Evolutionary conservation across 1,284 basidiomycete genomes (phyloP), one percentile per base, ranked within the genome.

Genomic region (Papiliotrema terrestris): DNA sequence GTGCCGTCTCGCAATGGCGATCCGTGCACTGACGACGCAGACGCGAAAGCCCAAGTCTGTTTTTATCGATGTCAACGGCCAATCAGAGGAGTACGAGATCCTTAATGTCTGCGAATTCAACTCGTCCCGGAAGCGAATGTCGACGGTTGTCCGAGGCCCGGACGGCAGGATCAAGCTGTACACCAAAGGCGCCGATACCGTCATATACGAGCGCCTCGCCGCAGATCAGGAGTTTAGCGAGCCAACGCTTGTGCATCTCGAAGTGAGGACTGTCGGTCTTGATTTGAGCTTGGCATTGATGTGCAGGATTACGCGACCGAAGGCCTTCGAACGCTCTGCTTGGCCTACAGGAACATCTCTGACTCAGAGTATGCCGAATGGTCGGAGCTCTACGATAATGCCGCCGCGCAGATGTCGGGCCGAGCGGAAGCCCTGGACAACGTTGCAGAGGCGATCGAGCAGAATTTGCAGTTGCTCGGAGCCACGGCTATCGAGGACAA

Each of bases 401-500:
- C 96, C 0, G 93, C 95, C 0, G 82, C 89, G 11, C 93, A 92
- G 20, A 87, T 98, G 78, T 90, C 90, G 58, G 91, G 91, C 1
- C 87, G 95, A 51, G 87, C 87, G 11, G 96, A 98, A 51, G 95
- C 91, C 14, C 82, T 99, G 29, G 96, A 98, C 75, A 84, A 86
- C 64, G 96, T 91, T 0, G 93, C 96, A 1, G 96, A 98, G 73
- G 80, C 95, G 56, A 95, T 99, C 58, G 96, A 99, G 79, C 88
- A 89, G 70, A 91, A 98, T 62, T 79, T 99, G 66, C 87, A 89
- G 64, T 72, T 99, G 19, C 82, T 98, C 2, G 96, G 96, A 9
- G 95, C 96, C 9, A 98, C 96, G 1, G 96, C 96, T 6, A 95
- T 98, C 64, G 96, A 99, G 75, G 96, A 99, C 77, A 97, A 96